Evolutionary conservation across 2,329 filamentous ascomycete genomes (phyloP), one percentile per base, ranked within the genome.

Genomic region (Cordyceps fumosorosea): DNA sequence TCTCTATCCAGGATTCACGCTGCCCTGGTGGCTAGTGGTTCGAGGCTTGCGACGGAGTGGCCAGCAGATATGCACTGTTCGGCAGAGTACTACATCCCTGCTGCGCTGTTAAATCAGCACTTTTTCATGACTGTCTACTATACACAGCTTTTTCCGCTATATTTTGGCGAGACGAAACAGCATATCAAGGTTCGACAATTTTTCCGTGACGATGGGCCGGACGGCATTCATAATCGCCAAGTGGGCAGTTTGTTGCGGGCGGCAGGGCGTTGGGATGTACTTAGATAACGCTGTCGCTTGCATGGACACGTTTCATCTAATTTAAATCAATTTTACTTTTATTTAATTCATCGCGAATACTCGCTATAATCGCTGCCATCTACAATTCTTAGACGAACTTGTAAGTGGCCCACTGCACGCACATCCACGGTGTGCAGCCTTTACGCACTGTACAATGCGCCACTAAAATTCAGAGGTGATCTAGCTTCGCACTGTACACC

Each of bases 401-500:
- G 18, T 42, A 58, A 45, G 37, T 18, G 57, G 48, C 16, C 52
- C 59, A 56, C 51, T 44, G 32, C 32, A 7, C 22, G 10, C 1
- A 2, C 1, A 3, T 1, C 16, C 44, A 62, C 52, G 51, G 59
- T 62, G 52, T 20, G 11, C 4, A 6, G 3, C 2, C 0, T 18
- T 0, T 29, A 0, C 7, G n/a, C 59, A 62, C 52, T 42, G 59
- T 62, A 16, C 8, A 2, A 2, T 22, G 10, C 10, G 18, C 32
- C 22, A 7, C 20, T 14, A 1, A 50, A 53, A 26, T 29, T 42
- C 44, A 14, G 11, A 3, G 12, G 8, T 18, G 2, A 1, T 34
- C 37, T 62, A 50, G 50, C 44, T 56, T 62, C 59, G 52, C 59
- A 62, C 59, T 62, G 59, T 62, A 56, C 44, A 18, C 1, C 34